These are phyloP conservation scores for Citrus mangshanensis DNA, from an alignment of 345 rosid genomes.

Conservation along the genomic window DNA sequence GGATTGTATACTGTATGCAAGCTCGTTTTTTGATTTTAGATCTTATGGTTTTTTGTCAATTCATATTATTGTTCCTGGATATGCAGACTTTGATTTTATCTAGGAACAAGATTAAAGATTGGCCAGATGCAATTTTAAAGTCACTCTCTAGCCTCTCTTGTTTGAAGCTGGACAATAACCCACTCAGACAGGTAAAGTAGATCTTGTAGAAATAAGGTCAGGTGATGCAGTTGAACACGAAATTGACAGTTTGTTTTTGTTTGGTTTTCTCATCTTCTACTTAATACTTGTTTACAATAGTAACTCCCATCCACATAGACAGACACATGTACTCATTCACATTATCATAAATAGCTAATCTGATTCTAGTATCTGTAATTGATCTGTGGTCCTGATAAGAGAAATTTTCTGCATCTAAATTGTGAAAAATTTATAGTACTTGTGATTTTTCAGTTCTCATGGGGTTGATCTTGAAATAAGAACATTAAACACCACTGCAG, in stretches of 20 bases:
- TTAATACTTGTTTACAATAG: background rate
- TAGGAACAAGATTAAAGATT: constrained; percentile 70
- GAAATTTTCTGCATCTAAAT: background rate
- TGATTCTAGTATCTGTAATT: background rate
- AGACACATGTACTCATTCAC: background rate
- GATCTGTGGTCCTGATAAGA: background rate
- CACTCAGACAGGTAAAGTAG: constrained; percentile 58
- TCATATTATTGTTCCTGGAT: constrained; percentile 8
- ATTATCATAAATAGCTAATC: background rate
- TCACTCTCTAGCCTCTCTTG: constrained; percentile 63
- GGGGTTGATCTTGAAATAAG: background rate
- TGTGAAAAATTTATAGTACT: background rate
- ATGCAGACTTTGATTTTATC: constrained; percentile 75
- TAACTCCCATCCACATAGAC: background rate
- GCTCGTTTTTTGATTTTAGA: constrained; percentile 3
- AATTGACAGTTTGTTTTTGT: background rate
- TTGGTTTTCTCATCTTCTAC: background rate
- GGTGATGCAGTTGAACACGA: background rate
- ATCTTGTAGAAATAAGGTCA: constrained; percentile 1
- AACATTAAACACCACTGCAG: background rate
- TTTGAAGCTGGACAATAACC: constrained; percentile 83
- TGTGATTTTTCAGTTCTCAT: background rate
- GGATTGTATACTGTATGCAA: background rate
- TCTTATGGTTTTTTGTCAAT: background rate
- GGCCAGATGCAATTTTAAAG: constrained; percentile 71